Base-by-base conservation (phyloP, 2,329 filamentous ascomycete species). In the Fonsecaea monophora region DNA sequence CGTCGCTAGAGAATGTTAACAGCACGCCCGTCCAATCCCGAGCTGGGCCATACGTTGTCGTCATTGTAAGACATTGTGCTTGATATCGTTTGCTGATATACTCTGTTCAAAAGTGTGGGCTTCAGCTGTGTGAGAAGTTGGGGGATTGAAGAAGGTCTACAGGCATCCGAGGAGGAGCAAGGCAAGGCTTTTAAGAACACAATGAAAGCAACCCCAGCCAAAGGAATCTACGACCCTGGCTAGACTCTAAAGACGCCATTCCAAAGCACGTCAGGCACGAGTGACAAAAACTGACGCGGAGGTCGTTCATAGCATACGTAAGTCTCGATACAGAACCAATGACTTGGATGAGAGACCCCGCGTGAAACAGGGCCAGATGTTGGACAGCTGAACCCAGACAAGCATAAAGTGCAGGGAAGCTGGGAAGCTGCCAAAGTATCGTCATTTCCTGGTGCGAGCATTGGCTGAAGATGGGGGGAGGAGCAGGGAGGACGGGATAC, bases 41-140 rank as follows among this genome's bases (percentile, higher is more conserved):
- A 30, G 18, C 13, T 9, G 8, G 50, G 18, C 57, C 58, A 57
- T 70, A 70, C 68, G 53, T 68, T 62, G 64, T 72, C 68, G 53
- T 70, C 68, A 65, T 70, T 60, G 64, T 65, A 68, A 60, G 69
- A 72, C 70, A 72, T 72, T 37, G 30, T 70, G 34, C 18, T 13
- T 54, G 37, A 54, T 18, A 13, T 12, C 25, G 37, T 61, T 45
- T 61, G 25, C 53, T 54, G 12, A 12, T 54, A 40, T 37, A 5
- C 9, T n/a, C 12, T 6, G 42, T 18, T 53, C 3, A 42, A 25
- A 32, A 53, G 25, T 48, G 18, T 7, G 13, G 50, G n/a, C 15
- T 37, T 25, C 42, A 18, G 18, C 18, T n/a, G 34, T 53, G 53
- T 15, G 59, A 21, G 21, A 18, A 34, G 12, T 12, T 30, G 42